Evolutionary conservation across 345 rosid species (phyloP).

Genomic region (Toxicodendron radicans): DNA sequence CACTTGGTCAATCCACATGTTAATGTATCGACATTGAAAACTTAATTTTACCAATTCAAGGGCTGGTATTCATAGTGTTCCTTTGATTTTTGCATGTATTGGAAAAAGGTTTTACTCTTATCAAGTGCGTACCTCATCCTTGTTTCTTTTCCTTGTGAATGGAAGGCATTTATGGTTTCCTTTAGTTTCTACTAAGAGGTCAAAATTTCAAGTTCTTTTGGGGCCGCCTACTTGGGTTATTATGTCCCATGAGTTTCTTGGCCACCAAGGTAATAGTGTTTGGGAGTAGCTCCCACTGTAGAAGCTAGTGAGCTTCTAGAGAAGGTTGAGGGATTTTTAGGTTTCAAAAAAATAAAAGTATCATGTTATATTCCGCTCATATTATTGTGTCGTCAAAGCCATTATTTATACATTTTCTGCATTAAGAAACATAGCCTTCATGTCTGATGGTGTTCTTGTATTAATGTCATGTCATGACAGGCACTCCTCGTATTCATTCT

Average conservation of each 20-base stretch:
- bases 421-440: background rate
- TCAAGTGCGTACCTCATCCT: background rate
- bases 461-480: constrained; percentile 44
- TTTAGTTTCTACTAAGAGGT: too few species aligned
- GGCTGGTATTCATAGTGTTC: background rate
- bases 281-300: too few species aligned
- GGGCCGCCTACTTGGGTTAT: too few species aligned
- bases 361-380: background rate
- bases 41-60: background rate
- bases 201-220: too few species aligned
- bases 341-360: too few species aligned
- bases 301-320: too few species aligned
- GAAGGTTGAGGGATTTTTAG: too few species aligned
- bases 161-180: background rate
- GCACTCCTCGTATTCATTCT: constrained; percentile 85
- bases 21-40: too few species aligned
- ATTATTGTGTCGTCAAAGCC: background rate
- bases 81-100: background rate
- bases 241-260: too few species aligned
- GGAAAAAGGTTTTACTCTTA: background rate
- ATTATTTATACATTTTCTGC: background rate
- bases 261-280: too few species aligned
- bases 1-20: too few species aligned
- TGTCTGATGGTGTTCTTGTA: constrained; percentile 3
- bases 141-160: background rate